Base-by-base conservation (phyloP, 768 basidiomycete species). In the Rhodocollybia butyracea region DNA sequence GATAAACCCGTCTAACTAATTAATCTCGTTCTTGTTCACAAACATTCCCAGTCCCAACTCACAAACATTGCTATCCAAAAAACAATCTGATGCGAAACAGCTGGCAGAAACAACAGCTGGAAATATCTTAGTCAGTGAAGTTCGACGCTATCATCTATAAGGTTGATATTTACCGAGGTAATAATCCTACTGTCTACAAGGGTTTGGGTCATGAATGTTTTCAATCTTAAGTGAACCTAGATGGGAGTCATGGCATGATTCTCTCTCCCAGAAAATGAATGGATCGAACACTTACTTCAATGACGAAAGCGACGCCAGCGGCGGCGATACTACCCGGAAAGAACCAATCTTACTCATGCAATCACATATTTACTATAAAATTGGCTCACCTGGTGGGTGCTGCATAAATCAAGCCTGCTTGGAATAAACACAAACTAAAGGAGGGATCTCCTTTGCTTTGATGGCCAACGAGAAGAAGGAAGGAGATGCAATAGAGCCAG, bases 321-420 rank as follows among this genome's bases (percentile, higher is more conserved):
- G 38, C 54, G 38, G 30, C 47, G 10, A 50, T 51, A 56, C 36
- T 51, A 11, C 52, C 51, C 47, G 50, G 17, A 41, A 24, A 13
- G 15, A 22, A 22, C 17, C 26, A n/a, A 12, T 29, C 8, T 7
- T 26, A 17, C 30, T 24, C 19, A 19, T 38, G 13, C 19, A 40
- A 13, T 15, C 22, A 30, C 24, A 38, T 5, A 12, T 22, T 3
- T 11, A 17, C 13, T 15, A 30, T 38, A 21, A 10, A n/a, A 5
- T 17, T 12, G 45, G 29, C 22, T 27, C n/a, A 45, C 43, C 24
- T 29, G 13, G 43, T 39, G 42, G 60, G 60, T 51, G 51, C 57
- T 21, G 54, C 57, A 21, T 61, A 61, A 7, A 61, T 59, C 3
- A 61, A 30, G 7, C 58, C 54, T 19, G 58, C 55, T 51, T 61